Percentiles rank a stretch among this genome's conserved stretches.
These are phyloP conservation scores for Podila horticola DNA, from an alignment of 192 early-diverging fungal genomes.

Conservation along the genomic window DNA sequence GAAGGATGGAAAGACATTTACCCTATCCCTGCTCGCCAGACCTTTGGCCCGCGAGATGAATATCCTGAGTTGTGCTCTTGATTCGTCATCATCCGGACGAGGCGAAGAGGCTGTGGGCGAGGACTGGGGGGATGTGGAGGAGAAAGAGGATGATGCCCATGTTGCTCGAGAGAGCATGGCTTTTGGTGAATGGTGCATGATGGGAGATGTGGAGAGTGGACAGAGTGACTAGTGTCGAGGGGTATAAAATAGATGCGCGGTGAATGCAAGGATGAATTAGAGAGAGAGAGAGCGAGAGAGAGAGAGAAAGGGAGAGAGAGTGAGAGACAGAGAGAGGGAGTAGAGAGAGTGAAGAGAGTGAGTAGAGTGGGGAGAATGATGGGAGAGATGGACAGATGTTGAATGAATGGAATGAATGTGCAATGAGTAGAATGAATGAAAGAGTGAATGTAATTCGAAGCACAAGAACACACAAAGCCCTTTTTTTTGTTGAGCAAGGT, in stretches of 20 bases:
- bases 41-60: constrained; percentile 27
- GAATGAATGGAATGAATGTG: background rate
- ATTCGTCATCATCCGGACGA: constrained; percentile 22
- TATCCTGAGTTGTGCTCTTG: constrained; percentile 23
- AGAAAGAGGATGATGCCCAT: constrained; percentile 12
- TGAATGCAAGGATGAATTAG: background rate
- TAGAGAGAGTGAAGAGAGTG: background rate
- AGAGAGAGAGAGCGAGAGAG: background rate
- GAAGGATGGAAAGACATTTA: constrained; percentile 1
- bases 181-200: constrained; percentile 2
- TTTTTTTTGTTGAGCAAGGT: too few relatives aligned
- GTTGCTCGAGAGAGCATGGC: constrained; percentile 17
- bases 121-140: background rate
- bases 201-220: background rate
- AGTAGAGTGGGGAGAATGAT: background rate
- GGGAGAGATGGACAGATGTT: background rate
- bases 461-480: too few relatives aligned
- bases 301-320: background rate
- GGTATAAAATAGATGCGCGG: too few relatives aligned
- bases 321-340: background rate
- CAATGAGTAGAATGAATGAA: background rate
- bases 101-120: background rate
- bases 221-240: background rate
- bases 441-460: background rate
- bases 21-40: constrained; percentile 44